phyloP scores from a whole-genome alignment of 768 basidiomycete species.

The Kwoniella dejecticola region DNA sequence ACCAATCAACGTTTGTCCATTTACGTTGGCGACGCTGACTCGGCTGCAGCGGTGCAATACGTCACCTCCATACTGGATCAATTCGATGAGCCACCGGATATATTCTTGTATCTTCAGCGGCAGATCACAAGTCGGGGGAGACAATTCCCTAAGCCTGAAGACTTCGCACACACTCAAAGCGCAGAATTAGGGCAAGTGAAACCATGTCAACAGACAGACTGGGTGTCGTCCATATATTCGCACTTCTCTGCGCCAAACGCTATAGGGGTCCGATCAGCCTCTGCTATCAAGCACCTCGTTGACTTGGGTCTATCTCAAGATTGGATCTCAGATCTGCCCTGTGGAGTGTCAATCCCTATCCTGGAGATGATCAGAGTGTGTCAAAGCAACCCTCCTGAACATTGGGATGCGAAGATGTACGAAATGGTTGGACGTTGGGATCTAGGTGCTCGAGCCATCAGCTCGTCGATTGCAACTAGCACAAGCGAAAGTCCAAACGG shows the following conservation, averaged over 20 bases:
- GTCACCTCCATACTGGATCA: conserved; percentile 57
- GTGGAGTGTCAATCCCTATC: conserved; percentile 62
- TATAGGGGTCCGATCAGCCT: conserved; percentile 8
- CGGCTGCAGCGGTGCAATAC: conserved; percentile 2
- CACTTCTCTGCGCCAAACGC: conserved; percentile 2
- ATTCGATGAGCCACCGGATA: conserved; percentile 76
- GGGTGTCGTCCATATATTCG: conserved; percentile 30
- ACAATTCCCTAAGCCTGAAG: conserved; percentile 27
- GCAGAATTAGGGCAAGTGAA: conserved; percentile 24
- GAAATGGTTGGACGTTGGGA: conserved; percentile 72
- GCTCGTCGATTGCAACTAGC: neutral
- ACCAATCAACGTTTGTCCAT: neutral
- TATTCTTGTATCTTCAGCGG: conserved; percentile 65
- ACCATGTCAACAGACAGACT: conserved; percentile 23
- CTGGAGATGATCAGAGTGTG: conserved; percentile 82
- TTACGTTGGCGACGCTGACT: neutral
- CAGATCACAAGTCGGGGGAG: conserved; percentile 26
- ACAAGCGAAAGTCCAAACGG: neutral
- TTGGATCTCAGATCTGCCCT: conserved; percentile 42
- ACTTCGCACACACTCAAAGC: neutral
- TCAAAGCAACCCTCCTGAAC: conserved; percentile 71
- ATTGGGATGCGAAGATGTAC: conserved; percentile 74
- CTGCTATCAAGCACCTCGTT: conserved; percentile 37
- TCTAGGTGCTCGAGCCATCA: conserved; percentile 61
- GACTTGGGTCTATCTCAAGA: conserved; percentile 23